Evolutionary conservation across 1,139 yeast genomes (phyloP).

Genomic region (Kluyveromyces sp.): DNA sequence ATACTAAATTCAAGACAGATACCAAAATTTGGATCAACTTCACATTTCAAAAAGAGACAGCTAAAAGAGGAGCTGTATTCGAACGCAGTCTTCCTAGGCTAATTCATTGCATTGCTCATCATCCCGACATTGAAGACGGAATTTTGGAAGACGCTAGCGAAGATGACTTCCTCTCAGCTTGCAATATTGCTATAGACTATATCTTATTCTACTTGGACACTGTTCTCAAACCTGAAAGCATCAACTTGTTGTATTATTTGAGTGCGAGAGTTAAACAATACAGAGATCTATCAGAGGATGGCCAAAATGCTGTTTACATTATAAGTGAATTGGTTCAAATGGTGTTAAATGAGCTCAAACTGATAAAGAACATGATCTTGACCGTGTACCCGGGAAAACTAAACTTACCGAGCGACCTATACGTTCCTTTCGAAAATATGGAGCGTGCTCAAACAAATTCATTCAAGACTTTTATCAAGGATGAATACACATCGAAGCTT

Average conservation of each 20-base stretch:
- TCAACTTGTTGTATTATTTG: slow-evolving; percentile 66
- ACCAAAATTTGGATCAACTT: slow-evolving; percentile 71
- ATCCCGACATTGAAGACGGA: slow-evolving; percentile 54
- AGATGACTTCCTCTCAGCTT: slow-evolving; percentile 35
- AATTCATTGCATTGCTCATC: slow-evolving; percentile 67
- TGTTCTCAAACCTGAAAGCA: slow-evolving; percentile 59
- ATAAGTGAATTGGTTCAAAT: slow-evolving; percentile 71
- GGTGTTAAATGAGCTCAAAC: slow-evolving; percentile 52
- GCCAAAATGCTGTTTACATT: slow-evolving; percentile 44
- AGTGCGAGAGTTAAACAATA: slow-evolving; percentile 78
- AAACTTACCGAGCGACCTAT: slow-evolving; percentile 59
- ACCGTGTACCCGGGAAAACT: slow-evolving; percentile 79
- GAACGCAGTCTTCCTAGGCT: slow-evolving; percentile 64
- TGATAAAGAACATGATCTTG: slow-evolving; percentile 57
- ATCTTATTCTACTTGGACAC: slow-evolving; percentile 53
- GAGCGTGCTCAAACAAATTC: slow-evolving; percentile 33
- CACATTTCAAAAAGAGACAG: slow-evolving; percentile 40
- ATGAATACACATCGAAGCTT: slow-evolving; percentile 18
- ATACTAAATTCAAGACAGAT: slow-evolving; percentile 40
- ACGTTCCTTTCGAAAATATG: slow-evolving; percentile 43
- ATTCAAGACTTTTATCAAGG: slow-evolving; percentile 25
- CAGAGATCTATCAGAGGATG: slow-evolving; percentile 45
- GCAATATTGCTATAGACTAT: slow-evolving; percentile 49
- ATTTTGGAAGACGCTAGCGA: slow-evolving; percentile 25
- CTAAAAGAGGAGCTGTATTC: slow-evolving; percentile 41